Conservation (phyloP, 169 alveolate species). For the Plasmodium cynomolgi region DNA sequence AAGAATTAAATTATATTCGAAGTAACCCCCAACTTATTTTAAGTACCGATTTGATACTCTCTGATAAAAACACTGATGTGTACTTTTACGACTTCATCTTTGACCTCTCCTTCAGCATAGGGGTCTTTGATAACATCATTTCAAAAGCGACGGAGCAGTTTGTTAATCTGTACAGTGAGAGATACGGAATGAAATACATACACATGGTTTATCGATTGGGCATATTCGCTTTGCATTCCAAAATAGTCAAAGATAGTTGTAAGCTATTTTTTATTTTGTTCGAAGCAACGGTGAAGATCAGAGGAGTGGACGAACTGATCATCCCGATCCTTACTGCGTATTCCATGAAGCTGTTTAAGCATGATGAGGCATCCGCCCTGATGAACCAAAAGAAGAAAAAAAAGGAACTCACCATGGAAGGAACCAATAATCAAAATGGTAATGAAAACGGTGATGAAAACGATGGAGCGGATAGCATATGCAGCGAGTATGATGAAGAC, state of each 20-base stretch:
- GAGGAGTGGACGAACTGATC: slow-evolving; percentile 58
- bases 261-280: slow-evolving; percentile 42
- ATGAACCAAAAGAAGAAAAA: slow-evolving; percentile 31
- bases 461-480: slow-evolving; percentile 52
- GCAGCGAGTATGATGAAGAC: slow-evolving; percentile 68
- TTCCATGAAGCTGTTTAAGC: slow-evolving; percentile 56
- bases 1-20: slow-evolving; percentile 35
- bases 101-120: slow-evolving; percentile 52
- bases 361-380: slow-evolving; percentile 32
- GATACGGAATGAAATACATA: slow-evolving; percentile 47
- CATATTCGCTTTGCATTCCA: slow-evolving; percentile 69
- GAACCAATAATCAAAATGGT: background rate
- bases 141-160: slow-evolving; percentile 49
- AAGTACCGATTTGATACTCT: slow-evolving; percentile 36
- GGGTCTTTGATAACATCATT: slow-evolving; percentile 58
- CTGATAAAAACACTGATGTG: slow-evolving; percentile 50
- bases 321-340: slow-evolving; percentile 53
- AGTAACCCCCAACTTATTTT: slow-evolving; percentile 43
- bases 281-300: slow-evolving; percentile 58
- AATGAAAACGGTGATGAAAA: background rate
- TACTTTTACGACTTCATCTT: slow-evolving; percentile 62
- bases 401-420: background rate
- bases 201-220: slow-evolving; percentile 67
- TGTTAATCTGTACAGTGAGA: slow-evolving; percentile 48
- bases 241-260: slow-evolving; percentile 49